A percentile compares a stretch with the other conserved stretches of the same genome.
These are phyloP conservation scores for Ogataea methanolica DNA, from an alignment of 805 yeast species.

Conservation along the genomic window DNA sequence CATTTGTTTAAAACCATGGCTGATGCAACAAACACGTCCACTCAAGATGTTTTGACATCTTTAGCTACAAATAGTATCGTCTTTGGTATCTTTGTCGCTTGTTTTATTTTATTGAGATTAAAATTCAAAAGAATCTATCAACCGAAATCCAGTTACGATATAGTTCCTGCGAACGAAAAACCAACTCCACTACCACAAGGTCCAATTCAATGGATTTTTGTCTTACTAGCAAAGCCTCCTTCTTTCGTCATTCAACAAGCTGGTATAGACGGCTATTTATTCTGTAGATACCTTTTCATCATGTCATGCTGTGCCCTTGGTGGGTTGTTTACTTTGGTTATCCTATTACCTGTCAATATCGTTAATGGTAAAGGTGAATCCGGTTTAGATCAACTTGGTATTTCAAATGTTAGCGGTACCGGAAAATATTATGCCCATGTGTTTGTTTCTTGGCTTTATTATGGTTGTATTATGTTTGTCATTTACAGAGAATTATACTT, in stretches of 20 bases:
- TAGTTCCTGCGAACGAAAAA: conserved; percentile 52
- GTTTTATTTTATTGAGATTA: conserved; percentile 64
- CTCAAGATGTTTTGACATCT: conserved; percentile 71
- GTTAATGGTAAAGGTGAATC: conserved; percentile 52
- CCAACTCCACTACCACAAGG: conserved; percentile 76
- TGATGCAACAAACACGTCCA: conserved; percentile 44
- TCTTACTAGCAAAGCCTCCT: conserved; percentile 62
- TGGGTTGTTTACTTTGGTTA: conserved; percentile 56
- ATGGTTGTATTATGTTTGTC: conserved; percentile 62
- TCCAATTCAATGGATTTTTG: conserved; percentile 63
- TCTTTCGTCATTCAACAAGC: conserved; percentile 77
- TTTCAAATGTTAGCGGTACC: conserved; percentile 60
- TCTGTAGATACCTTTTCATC: conserved; percentile 68
- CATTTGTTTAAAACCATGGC: conserved; percentile 14
- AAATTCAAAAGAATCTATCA: conserved; percentile 72
- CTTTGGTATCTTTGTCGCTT: conserved; percentile 54
- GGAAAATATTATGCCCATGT: conserved; percentile 83
- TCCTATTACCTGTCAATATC: conserved; percentile 82
- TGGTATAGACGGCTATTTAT: conserved; percentile 93
- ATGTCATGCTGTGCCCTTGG: conserved; percentile 49
- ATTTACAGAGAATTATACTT: conserved; percentile 80
- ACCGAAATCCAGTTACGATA: conserved; percentile 67
- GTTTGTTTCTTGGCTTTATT: conserved; percentile 73
- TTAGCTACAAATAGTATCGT: conserved; percentile 63
- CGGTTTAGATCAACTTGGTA: conserved; percentile 76